Base-by-base conservation (phyloP, 257 asterid species). In the Verbena officinalis region DNA sequence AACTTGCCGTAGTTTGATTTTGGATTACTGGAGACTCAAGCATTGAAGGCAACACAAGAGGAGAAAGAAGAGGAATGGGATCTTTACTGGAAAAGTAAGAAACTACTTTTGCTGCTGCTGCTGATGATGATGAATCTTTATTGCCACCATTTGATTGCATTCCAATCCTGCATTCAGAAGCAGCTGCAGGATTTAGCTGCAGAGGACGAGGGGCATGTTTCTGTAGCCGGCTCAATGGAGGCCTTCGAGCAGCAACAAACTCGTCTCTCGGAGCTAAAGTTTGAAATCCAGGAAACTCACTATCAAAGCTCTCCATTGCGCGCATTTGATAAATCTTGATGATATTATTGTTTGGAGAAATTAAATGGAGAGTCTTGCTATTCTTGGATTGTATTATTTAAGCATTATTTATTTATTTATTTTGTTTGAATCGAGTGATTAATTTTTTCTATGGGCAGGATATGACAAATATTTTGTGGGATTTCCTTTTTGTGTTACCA, bases 41-140 rank as follows among this genome's bases (percentile, higher is more conserved):
- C 83, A 80, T 61, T 17, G 83, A 76, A 46, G 90, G 86, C 79
- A 81, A 62, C 44, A 78, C 80, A 22, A 81, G 80, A 27, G 90
- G 87, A 48, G 90, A 76, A 9, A 84, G 85, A 59, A 84, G 78
- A 59, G 87, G 87, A 58, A 81, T 78, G 0, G 90, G 83, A 70
- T 81, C 87, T 81, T 76, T 84, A 71, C 75, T 71, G 1, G 71
- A 60, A 60, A 54, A 77, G 73, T 55, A 66, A 2, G 71, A 80
- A 1, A 22, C 14, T 59, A 40, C 64, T 14, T 55, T 21, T 11
- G 75, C 3, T 22, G 59, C 20, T 16, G 27, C n/a, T 40, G 69
- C 1, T 5, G 70, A 56, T 1, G 70, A n/a, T 12, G 72, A 50
- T 20, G 78, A 36, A 36, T 71, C 70, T 46, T 72, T 44, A 33